These are phyloP conservation scores for Canariomyces notabilis DNA, from an alignment of 2,329 filamentous ascomycete genomes.

Conservation along the genomic window DNA sequence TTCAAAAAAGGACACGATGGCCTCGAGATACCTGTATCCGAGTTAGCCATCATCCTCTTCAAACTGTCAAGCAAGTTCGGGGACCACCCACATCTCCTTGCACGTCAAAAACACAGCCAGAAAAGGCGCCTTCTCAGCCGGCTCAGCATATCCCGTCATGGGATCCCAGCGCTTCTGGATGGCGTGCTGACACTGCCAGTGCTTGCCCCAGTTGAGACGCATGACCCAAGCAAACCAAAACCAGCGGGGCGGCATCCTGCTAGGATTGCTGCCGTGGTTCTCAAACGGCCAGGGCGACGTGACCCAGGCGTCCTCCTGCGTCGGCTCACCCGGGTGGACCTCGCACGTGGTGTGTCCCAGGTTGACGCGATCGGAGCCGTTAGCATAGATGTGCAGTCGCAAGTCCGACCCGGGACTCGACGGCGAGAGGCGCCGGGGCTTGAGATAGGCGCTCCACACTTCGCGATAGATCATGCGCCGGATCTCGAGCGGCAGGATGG, in stretches of 20 bases:
- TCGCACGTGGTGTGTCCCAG: conserved; percentile 10
- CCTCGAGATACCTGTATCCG: conserved; percentile 21
- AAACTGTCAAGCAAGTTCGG: not conserved
- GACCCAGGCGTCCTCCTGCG: conserved; percentile 1
- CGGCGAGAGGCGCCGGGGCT: not conserved
- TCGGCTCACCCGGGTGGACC: conserved; percentile 1
- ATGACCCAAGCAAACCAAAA: conserved; percentile 24
- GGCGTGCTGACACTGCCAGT: conserved; percentile 26
- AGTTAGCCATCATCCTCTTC: not conserved
- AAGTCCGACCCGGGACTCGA: conserved; percentile 8
- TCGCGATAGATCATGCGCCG: conserved; percentile 17
- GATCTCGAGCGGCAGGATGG: conserved; percentile 16
- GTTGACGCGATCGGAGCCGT: not conserved
- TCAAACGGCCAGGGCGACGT: conserved; percentile 11
- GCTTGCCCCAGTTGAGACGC: conserved; percentile 23
- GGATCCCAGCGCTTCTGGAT: conserved; percentile 22
- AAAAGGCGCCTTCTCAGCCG: conserved; percentile 12
- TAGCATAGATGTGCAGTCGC: conserved; percentile 19
- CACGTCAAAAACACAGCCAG: conserved; percentile 24
- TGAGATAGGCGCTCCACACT: conserved; percentile 15
- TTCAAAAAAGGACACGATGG: conserved; percentile 23
- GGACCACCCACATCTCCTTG: conserved; percentile 22
- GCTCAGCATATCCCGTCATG: not conserved
- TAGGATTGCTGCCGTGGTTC: not conserved
- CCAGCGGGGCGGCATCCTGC: conserved; percentile 13